Evolutionary conservation across 1,139 yeast genomes (phyloP).

Genomic region (Geotrichum restrictum): DNA sequence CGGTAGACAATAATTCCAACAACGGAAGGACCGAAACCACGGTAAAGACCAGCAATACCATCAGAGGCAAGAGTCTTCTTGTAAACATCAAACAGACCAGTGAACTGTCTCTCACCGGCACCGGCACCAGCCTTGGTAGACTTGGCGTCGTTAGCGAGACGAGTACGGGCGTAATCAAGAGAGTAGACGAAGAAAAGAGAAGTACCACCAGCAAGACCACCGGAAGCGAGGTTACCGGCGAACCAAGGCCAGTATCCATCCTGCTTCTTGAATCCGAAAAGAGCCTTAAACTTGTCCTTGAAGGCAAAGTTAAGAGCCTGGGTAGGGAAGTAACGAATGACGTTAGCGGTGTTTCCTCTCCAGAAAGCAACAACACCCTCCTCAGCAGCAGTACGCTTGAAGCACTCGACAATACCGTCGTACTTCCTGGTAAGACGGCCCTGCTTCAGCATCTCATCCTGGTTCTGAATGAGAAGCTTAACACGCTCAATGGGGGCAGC

Average conservation of each 20-base stretch:
- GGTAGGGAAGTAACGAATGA: constrained; percentile 80
- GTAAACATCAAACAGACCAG: constrained; percentile 74
- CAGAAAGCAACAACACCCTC: constrained; percentile 72
- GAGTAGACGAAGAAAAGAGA: constrained; percentile 74
- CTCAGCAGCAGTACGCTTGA: constrained; percentile 66
- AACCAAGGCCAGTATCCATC: constrained; percentile 67
- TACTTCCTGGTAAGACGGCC: constrained; percentile 66
- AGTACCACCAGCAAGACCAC: constrained; percentile 81
- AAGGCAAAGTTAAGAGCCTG: constrained; percentile 82
- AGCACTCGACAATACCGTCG: constrained; percentile 67
- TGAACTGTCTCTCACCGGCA: constrained; percentile 68
- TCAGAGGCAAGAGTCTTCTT: constrained; percentile 70
- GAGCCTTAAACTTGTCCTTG: constrained; percentile 76
- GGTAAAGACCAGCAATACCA: constrained; percentile 77
- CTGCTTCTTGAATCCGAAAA: constrained; percentile 70
- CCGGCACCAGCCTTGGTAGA: constrained; percentile 52
- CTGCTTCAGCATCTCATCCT: constrained; percentile 80
- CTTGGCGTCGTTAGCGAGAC: constrained; percentile 81
- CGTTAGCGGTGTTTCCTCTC: constrained; percentile 86
- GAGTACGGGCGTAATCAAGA: constrained; percentile 78
- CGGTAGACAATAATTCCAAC: constrained; percentile 78
- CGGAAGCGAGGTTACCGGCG: constrained; percentile 77
- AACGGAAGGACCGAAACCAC: constrained; percentile 82
- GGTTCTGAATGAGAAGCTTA: constrained; percentile 76
- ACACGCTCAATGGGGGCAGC: constrained; percentile 86